Evolutionary conservation across 75 land plant genomes (phyloP), one percentile per base, ranked within the genome.

Genomic region (Picea glauca): DNA sequence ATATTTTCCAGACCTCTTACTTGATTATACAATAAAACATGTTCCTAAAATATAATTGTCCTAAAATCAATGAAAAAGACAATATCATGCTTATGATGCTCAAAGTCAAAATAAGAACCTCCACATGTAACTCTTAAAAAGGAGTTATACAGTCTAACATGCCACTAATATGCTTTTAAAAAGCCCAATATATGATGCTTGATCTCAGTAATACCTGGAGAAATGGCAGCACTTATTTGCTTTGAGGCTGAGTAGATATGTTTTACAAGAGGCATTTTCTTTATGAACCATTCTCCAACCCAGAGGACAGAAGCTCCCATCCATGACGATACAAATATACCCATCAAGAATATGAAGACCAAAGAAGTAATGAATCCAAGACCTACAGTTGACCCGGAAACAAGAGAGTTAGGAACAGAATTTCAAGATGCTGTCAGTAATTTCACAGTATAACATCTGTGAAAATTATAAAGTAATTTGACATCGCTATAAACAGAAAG

Each of bases 201-300:
- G 9, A 50, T 50, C 56, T 50, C 56, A 50, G 13, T 1, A 57
- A 13, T 78, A 90, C 90, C 90, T 62, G 90, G 90, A 72, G 90
- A 87, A 59, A 89, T 88, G 20, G 90, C 90, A 73, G 90, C 86
- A 81, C 90, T 87, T 58, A 89, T 89, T 73, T 89, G 90, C 65
- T 89, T 89, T 1, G 90, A 89, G 32, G 90, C 90, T 68, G 87
- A 88, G 72, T 89, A 89, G 74, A 89, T 89, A 78, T 89, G 90
- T 35, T 88, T 86, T 58, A 94, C 90, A 66, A 94, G 80, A 50
- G 97, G 97, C 95, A 92, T 94, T 23, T 87, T 76, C 80, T 90
- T 93, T 58, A 93, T 93, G 62, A 93, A 84, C 96, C 93, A 93
- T 77, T 93, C 96, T 13, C 97, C 97, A 46, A 92, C 82, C 56